Evolutionary conservation across 2,329 filamentous ascomycete species (phyloP).

Genomic region (Pseudogymnoascus destructans): DNA sequence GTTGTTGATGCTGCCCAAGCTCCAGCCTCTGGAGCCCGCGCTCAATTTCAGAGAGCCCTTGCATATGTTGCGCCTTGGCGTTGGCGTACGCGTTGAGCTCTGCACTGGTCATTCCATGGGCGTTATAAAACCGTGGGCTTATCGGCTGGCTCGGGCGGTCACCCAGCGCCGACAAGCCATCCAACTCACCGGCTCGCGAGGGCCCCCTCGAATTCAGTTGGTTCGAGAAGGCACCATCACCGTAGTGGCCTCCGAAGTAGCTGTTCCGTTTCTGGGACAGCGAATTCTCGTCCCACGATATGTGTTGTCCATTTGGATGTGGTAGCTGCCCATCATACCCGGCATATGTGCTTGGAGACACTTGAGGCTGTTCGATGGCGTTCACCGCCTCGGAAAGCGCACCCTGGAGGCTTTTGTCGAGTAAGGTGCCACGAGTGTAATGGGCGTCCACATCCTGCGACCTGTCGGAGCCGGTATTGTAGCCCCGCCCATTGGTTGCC

Average conservation of each 20-base stretch:
- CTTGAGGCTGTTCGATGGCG: neutral
- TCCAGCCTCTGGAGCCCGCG: conserved; percentile 22
- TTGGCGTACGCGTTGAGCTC: conserved; percentile 21
- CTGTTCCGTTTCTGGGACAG: neutral
- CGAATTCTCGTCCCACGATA: neutral
- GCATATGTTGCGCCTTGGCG: conserved; percentile 13
- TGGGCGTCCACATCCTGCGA: neutral
- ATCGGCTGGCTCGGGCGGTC: neutral
- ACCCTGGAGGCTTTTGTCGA: neutral
- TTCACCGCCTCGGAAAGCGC: neutral
- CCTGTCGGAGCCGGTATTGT: conserved; percentile 14
- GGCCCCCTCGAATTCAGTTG: neutral
- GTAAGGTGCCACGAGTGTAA: neutral
- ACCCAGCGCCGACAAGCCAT: neutral
- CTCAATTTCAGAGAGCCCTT: conserved; percentile 16
- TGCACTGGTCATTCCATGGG: neutral
- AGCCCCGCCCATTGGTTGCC: conserved; percentile 30
- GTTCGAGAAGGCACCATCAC: neutral
- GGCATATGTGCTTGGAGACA: neutral
- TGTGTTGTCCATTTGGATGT: neutral
- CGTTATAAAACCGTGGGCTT: neutral
- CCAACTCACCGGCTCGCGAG: neutral
- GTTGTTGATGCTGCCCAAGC: conserved; percentile 19
- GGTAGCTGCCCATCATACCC: neutral
- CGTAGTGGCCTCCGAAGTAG: neutral